Base-by-base conservation (phyloP, 192 early-diverging fungal species). In the Coemansia sp. region DNA sequence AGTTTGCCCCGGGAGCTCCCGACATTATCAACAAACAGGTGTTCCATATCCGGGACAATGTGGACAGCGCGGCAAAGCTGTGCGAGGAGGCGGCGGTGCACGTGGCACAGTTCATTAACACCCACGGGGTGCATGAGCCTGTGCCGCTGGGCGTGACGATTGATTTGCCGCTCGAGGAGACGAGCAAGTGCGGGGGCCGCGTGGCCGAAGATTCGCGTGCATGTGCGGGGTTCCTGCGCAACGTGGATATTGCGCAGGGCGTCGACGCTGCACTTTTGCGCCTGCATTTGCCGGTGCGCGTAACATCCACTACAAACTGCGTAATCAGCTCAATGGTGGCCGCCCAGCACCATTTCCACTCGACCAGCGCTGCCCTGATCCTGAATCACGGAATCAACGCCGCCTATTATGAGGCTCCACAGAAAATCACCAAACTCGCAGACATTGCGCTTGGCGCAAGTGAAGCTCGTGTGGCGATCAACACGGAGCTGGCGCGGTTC, bases 321-420 rank as follows among this genome's bases (percentile, higher is more conserved):
- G 95, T 93, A 1, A 91, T 96, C 16, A 95, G 95, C 45, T 94
- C 94, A 0, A 74, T 97, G 38, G 83, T 96, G 6, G 85, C 92
- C 14, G 88, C 96, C 71, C 92, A 94, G 19, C 94, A 95, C 82
- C 67, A 74, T 19, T 79, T 91, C 53, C 88, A 88, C 7, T 65
- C 85, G 23, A 94, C 94, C 6, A 47, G 87, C 52, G 79, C 90
- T 56, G 94, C 92, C 61, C 84, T 94, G 50, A 97, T 97, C 60
- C 77, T 96, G 4, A 95, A 95, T 61, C 97, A 94, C 51, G 97
- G 97, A 17, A 90, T 92, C 72, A 99, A 99, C 62, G 94, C 92
- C 23, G 91, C 94, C 19, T 99, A 97, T 80, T 89, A 94, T 45
- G 97, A 98, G 80, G 69, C 85, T 54, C 67, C 78, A 0, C n/a